Evolutionary conservation across 164 flowering plant genomes (phyloP).

Genomic region (Nymphaea colorata): DNA sequence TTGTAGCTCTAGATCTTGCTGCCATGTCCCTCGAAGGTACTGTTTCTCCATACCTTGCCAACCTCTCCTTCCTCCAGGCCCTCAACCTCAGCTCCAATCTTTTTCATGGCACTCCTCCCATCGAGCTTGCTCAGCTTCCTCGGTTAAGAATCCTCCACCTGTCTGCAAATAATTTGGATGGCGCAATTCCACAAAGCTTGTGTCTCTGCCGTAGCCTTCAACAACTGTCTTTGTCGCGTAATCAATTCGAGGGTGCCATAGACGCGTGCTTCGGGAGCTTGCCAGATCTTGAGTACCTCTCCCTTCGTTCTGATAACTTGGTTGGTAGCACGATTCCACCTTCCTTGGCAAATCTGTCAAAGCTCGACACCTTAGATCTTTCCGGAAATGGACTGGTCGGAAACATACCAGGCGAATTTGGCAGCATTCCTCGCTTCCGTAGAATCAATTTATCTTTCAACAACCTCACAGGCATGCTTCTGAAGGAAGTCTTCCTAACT

Average conservation of each 20-base stretch:
- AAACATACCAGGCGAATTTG: neutral
- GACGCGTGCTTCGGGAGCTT: neutral
- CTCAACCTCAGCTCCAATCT: slow-evolving; percentile 1
- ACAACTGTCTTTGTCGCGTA: neutral
- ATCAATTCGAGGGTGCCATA: neutral
- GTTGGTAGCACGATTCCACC: slow-evolving; percentile 4
- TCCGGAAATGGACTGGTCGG: neutral
- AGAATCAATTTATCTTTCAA: neutral
- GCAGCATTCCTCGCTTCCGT: neutral
- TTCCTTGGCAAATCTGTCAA: slow-evolving; percentile 5
- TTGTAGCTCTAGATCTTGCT: neutral
- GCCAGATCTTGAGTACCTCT: neutral
- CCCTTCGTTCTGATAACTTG: neutral
- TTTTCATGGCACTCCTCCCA: neutral
- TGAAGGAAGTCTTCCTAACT: too few species aligned
- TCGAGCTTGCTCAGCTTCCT: neutral
- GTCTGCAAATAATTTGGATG: neutral
- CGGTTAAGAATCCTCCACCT: neutral
- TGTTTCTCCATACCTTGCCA: neutral
- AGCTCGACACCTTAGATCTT: neutral
- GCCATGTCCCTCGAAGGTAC: neutral
- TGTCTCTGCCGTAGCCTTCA: neutral
- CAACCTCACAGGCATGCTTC: slow-evolving; percentile 2
- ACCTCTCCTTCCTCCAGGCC: slow-evolving; percentile 1
- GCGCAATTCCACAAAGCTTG: neutral